Evolutionary conservation across 805 yeast genomes (phyloP).

Genomic region (Lipomyces oligophaga): DNA sequence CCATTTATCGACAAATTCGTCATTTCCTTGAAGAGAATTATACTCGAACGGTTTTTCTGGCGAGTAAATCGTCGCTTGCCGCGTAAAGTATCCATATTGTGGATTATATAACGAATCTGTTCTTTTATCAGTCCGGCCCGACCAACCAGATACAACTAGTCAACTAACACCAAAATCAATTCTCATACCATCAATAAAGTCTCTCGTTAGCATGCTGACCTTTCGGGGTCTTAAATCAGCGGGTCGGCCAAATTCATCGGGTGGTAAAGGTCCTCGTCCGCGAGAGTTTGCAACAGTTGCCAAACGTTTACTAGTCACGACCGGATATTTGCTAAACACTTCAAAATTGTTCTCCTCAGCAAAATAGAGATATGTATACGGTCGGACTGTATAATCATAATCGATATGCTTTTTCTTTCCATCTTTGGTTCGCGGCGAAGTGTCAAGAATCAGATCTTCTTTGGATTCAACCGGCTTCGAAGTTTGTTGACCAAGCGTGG

Average conservation of each 20-base stretch:
- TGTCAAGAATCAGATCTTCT: no score
- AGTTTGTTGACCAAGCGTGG: no score
- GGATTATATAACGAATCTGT: slow-evolving; percentile 77
- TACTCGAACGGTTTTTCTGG: slow-evolving; percentile 63
- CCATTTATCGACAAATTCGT: slow-evolving; percentile 71
- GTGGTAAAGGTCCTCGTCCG: no score
- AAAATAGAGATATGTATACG: slow-evolving; percentile 28
- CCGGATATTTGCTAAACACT: slow-evolving; percentile 45
- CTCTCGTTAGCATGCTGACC: slow-evolving; percentile 68
- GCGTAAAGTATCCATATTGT: slow-evolving; percentile 73
- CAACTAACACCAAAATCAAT: no score
- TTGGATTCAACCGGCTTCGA: no score
- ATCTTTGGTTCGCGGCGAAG: no score
- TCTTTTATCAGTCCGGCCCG: no score
- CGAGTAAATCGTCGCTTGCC: slow-evolving; percentile 73
- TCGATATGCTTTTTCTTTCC: slow-evolving; percentile 8
- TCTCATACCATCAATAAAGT: slow-evolving; percentile 61
- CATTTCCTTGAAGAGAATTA: slow-evolving; percentile 53
- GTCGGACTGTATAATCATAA: slow-evolving; percentile 31
- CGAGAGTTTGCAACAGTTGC: slow-evolving; percentile 25
- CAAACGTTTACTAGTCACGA: slow-evolving; percentile 41
- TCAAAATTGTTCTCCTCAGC: slow-evolving; percentile 37
- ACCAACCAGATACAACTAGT: background rate
- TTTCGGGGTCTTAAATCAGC: slow-evolving; percentile 51
- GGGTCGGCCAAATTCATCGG: no score